These are phyloP conservation scores for Geotrichum histeridarum DNA, from an alignment of 1,139 yeast species.

Conservation along the genomic window DNA sequence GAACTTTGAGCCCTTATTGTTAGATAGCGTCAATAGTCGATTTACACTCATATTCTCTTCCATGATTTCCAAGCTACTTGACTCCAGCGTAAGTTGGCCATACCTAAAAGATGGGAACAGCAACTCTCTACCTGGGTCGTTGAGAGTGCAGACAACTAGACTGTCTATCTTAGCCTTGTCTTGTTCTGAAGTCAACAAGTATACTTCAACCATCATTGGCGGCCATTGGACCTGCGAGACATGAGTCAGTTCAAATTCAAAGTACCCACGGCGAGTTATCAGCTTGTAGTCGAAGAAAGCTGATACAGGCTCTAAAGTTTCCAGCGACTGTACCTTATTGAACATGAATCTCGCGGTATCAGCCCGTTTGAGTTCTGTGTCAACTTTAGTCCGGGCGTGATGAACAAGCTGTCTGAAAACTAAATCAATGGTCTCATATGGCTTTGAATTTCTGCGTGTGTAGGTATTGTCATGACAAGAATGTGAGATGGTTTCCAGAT, in stretches of 20 bases:
- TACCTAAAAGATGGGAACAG: slow-evolving; percentile 37
- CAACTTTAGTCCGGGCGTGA: slow-evolving; percentile 23
- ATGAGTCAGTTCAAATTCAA: slow-evolving; percentile 35
- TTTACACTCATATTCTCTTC: neutral
- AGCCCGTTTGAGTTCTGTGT: slow-evolving; percentile 24
- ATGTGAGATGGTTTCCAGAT: slow-evolving; percentile 16
- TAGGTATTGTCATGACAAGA: slow-evolving; percentile 18
- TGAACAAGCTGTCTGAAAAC: slow-evolving; percentile 25
- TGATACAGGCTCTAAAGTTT: slow-evolving; percentile 29
- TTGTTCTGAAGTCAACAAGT: slow-evolving; percentile 29
- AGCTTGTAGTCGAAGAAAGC: slow-evolving; percentile 33
- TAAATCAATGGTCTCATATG: slow-evolving; percentile 14
- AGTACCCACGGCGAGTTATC: slow-evolving; percentile 34
- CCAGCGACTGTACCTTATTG: slow-evolving; percentile 32
- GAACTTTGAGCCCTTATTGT: slow-evolving; percentile 12
- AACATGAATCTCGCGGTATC: slow-evolving; percentile 32
- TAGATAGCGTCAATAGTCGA: slow-evolving; percentile 5
- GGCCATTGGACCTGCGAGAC: slow-evolving; percentile 20
- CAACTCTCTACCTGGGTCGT: slow-evolving; percentile 36
- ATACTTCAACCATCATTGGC: slow-evolving; percentile 24
- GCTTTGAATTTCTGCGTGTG: slow-evolving; percentile 14
- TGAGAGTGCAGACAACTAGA: slow-evolving; percentile 37
- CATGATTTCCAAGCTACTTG: neutral
- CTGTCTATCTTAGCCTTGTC: slow-evolving; percentile 24
- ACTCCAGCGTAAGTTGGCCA: slow-evolving; percentile 31